Conservation (phyloP, 257 asterid species). For the Buddleja alternifolia region DNA sequence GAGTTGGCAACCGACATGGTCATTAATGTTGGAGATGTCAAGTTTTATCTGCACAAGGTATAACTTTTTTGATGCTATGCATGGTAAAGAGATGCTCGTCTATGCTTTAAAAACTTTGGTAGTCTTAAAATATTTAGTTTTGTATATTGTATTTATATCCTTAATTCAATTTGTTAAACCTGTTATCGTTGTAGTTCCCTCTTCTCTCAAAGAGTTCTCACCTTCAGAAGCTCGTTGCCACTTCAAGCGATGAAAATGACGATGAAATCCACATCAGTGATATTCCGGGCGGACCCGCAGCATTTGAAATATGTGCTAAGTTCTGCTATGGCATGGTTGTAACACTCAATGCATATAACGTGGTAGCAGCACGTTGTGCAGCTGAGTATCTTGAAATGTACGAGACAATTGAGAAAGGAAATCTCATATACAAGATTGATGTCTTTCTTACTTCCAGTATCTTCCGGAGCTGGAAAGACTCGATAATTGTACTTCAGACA, state of each 20-base stretch:
- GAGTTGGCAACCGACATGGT: slow-evolving; percentile 55
- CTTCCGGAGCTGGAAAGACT: slow-evolving; percentile 75
- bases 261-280: slow-evolving; percentile 60
- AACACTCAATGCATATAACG: slow-evolving; percentile 75
- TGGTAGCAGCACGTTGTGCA: slow-evolving; percentile 78
- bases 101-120: too few relatives aligned
- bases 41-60: slow-evolving; percentile 60
- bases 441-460: slow-evolving; percentile 64
- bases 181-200: slow-evolving; percentile 57
- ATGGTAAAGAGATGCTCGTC: slow-evolving; percentile 32
- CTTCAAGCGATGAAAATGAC: slow-evolving; percentile 38
- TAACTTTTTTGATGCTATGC: slow-evolving; percentile 32
- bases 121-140: neutral
- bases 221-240: slow-evolving; percentile 61
- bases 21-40: slow-evolving; percentile 46
- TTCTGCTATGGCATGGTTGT: slow-evolving; percentile 73
- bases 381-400: slow-evolving; percentile 79
- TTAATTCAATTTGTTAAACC: too few relatives aligned
- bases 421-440: slow-evolving; percentile 63
- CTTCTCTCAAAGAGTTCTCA: slow-evolving; percentile 72
- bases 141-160: slow-evolving; percentile 14
- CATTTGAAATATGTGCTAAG: slow-evolving; percentile 74
- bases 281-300: slow-evolving; percentile 82
- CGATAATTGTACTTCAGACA: slow-evolving; percentile 65
- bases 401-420: slow-evolving; percentile 67